Evolutionary conservation across 768 basidiomycete genomes (phyloP).

Genomic region (Lactifluus echinatus): DNA sequence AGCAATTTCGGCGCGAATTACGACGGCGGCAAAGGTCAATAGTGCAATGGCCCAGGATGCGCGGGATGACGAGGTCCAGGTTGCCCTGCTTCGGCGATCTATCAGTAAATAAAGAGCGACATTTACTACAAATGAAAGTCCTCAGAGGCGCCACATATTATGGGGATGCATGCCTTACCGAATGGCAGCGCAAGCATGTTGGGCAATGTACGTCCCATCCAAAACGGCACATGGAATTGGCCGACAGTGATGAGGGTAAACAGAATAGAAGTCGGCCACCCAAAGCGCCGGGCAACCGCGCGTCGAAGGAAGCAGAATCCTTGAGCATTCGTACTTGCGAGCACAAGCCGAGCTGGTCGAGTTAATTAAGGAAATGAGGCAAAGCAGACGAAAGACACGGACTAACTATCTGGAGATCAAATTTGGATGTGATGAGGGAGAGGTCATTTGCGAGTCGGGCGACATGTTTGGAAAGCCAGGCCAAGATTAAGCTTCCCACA

Average conservation of each 20-base stretch:
- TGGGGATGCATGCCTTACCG: constrained; percentile 37
- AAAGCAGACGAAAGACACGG: constrained; percentile 24
- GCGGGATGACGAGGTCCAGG: constrained; percentile 28
- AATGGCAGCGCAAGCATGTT: constrained; percentile 87
- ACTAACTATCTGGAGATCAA: constrained; percentile 67
- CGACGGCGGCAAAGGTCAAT: constrained; percentile 55
- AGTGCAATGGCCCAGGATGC: constrained; percentile 43
- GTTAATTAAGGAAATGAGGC: background rate
- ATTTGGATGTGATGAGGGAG: constrained; percentile 44
- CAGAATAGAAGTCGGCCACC: constrained; percentile 42
- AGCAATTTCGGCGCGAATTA: constrained; percentile 75
- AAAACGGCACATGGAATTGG: constrained; percentile 90
- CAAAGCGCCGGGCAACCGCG: constrained; percentile 57
- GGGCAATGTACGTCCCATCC: constrained; percentile 88
- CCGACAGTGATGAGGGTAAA: constrained; percentile 65
- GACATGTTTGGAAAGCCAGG: constrained; percentile 44
- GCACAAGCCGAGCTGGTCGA: constrained; percentile 57
- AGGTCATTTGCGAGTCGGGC: constrained; percentile 34
- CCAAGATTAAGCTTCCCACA: constrained; percentile 64
- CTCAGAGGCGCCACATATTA: background rate
- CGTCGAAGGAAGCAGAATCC: constrained; percentile 56
- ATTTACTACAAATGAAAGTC: constrained; percentile 39
- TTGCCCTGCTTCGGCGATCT: constrained; percentile 33
- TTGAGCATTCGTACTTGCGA: constrained; percentile 57
- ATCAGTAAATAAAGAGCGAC: constrained; percentile 44